A percentile compares a stretch with the other conserved stretches of the same genome.
Conservation (phyloP, 805 yeast species). For the Starmera quercuum region DNA sequence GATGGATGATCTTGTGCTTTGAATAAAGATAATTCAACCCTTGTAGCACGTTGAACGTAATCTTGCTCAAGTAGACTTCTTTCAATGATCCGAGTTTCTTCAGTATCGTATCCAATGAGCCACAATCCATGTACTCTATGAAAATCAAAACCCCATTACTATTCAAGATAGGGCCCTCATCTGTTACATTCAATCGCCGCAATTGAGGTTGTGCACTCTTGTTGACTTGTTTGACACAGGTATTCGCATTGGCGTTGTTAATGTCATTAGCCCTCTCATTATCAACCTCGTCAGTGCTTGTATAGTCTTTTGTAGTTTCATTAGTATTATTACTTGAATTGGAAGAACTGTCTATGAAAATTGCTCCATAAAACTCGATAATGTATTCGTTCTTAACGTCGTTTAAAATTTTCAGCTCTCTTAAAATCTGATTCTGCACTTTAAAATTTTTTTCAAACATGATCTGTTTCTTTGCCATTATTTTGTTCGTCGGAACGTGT, state of each 20-base stretch:
- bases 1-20: slow-evolving; percentile 80
- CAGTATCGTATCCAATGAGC: slow-evolving; percentile 78
- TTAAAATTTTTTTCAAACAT: slow-evolving; percentile 76
- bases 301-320: not conserved
- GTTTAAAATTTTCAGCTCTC: slow-evolving; percentile 86
- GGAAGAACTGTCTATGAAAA: slow-evolving; percentile 45
- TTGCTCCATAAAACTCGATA: slow-evolving; percentile 88
- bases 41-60: slow-evolving; percentile 66
- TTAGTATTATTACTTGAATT: slow-evolving; percentile 2
- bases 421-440: slow-evolving; percentile 73
- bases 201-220: too few species aligned
- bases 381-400: slow-evolving; percentile 81
- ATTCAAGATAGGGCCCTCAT: slow-evolving; percentile 15
- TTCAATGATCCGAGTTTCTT: slow-evolving; percentile 56
- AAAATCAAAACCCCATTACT: slow-evolving; percentile 74
- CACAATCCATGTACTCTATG: slow-evolving; percentile 95
- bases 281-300: slow-evolving; percentile 2
- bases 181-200: slow-evolving; percentile 7
- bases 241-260: slow-evolving; percentile 1
- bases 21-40: slow-evolving; percentile 81
- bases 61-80: slow-evolving; percentile 60
- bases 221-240: slow-evolving; percentile 1
- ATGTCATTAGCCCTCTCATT: slow-evolving; percentile 3
- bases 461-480: slow-evolving; percentile 86
- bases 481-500: slow-evolving; percentile 80